phyloP scores from a whole-genome alignment of 257 asterid species.

The Sherardia arvensis region DNA sequence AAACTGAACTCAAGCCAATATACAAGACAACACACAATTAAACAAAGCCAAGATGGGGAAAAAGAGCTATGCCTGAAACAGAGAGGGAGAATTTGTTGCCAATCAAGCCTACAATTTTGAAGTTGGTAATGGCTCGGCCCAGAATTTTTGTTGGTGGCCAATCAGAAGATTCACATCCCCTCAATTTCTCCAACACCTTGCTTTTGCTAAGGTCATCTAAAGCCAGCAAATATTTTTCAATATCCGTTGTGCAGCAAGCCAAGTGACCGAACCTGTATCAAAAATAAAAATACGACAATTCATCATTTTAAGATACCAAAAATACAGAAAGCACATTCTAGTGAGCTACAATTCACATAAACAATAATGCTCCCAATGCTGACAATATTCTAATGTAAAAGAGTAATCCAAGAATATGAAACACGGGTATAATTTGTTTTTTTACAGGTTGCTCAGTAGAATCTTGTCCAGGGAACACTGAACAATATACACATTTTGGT shows the following conservation, averaged over 20 bases:
- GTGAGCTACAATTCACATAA: background rate
- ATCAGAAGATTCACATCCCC: constrained; percentile 32
- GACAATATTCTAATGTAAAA: background rate
- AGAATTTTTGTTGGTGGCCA: constrained; percentile 50
- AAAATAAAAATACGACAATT: constrained; percentile 8
- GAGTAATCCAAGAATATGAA: background rate
- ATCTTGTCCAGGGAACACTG: background rate
- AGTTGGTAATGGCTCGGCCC: constrained; percentile 61
- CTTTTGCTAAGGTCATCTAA: constrained; percentile 40
- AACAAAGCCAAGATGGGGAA: background rate
- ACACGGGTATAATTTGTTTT: background rate
- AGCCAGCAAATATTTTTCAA: constrained; percentile 59
- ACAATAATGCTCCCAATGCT: background rate
- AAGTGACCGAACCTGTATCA: constrained; percentile 86
- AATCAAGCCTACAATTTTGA: constrained; percentile 56
- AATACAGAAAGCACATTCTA: background rate
- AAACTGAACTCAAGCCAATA: background rate
- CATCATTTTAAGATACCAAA: background rate
- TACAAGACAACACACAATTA: background rate
- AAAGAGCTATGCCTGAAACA: constrained; percentile 35
- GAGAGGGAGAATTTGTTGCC: constrained; percentile 54
- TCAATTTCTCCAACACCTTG: constrained; percentile 45
- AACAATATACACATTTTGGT: background rate
- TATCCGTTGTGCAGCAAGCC: constrained; percentile 75
- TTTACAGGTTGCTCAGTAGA: background rate